Evolutionary conservation across 495 filamentous ascomycete genomes (phyloP).

Genomic region (Daldinia decipiens): DNA sequence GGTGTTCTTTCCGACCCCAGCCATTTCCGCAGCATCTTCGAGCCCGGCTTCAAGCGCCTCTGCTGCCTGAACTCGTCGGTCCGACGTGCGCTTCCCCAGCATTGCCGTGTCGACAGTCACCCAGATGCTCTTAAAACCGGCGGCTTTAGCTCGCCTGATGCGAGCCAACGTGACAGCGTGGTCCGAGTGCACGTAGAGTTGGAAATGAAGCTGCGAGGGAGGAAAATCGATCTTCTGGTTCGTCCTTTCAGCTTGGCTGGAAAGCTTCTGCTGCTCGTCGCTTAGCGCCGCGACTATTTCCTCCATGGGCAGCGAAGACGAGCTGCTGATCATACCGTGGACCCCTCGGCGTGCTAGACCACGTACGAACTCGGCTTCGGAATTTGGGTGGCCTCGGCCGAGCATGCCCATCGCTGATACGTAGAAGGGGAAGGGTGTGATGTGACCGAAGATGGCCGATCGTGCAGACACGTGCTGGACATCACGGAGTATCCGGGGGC

Average conservation of each 20-base stretch:
- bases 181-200: conserved; percentile 75
- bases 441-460: conserved; percentile 79
- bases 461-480: conserved; percentile 76
- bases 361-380: conserved; percentile 76
- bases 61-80: conserved; percentile 62
- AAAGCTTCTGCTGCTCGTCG: conserved; percentile 40
- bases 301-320: conserved; percentile 52
- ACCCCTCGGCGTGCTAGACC: conserved; percentile 39
- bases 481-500: conserved; percentile 77
- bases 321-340: conserved; percentile 57
- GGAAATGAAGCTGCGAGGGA: conserved; percentile 58
- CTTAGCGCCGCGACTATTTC: conserved; percentile 49
- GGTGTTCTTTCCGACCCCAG: conserved; percentile 36
- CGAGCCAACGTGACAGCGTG: conserved; percentile 68
- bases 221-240: conserved; percentile 56
- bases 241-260: conserved; percentile 49
- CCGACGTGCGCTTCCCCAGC: conserved; percentile 65
- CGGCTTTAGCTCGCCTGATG: conserved; percentile 68
- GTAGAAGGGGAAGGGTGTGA: conserved; percentile 79
- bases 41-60: conserved; percentile 56
- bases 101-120: conserved; percentile 72
- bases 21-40: conserved; percentile 33
- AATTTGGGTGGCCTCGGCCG: conserved; percentile 69
- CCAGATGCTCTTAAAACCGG: conserved; percentile 65
- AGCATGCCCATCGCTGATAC: conserved; percentile 82